Evolutionary conservation across 139 green algal species (phyloP).

Genomic region (Eudorina sp.): DNA sequence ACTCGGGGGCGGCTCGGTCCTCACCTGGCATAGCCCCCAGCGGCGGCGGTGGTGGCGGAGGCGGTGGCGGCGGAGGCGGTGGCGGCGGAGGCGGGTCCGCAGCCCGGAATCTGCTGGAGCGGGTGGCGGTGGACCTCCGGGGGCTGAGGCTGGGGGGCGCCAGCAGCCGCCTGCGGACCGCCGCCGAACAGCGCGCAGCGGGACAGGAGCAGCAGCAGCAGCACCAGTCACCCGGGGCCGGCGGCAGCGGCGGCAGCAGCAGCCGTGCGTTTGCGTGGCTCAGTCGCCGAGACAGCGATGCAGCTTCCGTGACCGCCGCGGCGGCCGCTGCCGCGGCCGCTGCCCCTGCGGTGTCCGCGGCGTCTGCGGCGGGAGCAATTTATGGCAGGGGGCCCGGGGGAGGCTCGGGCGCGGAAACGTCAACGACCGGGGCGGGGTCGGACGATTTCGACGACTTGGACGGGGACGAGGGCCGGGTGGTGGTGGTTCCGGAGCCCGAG

Average conservation of each 20-base stretch:
- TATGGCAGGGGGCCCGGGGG: not conserved
- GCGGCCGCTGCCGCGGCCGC: not conserved
- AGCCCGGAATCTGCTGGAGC: not conserved
- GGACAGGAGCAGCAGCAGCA: not conserved
- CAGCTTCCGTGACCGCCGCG: not conserved
- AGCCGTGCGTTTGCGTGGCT: not conserved
- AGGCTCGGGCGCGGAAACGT: not conserved
- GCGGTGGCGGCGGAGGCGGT: not conserved
- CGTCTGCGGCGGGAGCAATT: not conserved
- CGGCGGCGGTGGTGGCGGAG: not conserved
- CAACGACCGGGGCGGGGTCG: no score
- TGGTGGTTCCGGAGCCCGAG: not conserved
- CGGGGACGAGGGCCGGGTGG: not conserved
- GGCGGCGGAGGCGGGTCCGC: not conserved
- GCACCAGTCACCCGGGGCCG: not conserved
- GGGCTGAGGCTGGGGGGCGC: not conserved
- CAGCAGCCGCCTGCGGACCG: not conserved
- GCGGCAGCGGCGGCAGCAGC: not conserved
- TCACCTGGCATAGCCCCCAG: no score
- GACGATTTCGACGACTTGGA: not conserved
- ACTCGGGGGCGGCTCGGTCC: not conserved
- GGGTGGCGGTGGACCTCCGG: conserved; percentile 46
- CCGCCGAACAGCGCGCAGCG: not conserved
- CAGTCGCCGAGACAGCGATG: not conserved
- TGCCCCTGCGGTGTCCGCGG: not conserved